These are phyloP conservation scores for Phytophthora citricola DNA, from an alignment of 352 stramenopile species.

Conservation along the genomic window DNA sequence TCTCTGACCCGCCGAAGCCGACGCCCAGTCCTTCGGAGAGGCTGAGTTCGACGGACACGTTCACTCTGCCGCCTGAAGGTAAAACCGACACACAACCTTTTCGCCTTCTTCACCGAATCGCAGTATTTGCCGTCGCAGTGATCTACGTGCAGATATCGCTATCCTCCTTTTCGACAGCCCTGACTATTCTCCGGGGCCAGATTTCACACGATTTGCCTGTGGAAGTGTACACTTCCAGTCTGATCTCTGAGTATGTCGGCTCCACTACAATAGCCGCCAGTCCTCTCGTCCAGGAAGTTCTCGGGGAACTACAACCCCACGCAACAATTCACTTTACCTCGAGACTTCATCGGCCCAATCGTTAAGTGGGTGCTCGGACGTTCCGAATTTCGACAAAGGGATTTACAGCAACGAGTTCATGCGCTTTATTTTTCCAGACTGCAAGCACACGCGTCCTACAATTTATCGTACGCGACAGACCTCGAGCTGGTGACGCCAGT, in stretches of 20 bases:
- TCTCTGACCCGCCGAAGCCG: conserved; percentile 5
- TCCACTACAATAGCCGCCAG: conserved; percentile 23
- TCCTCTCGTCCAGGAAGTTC: conserved; percentile 9
- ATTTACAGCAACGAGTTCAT: conserved; percentile 47
- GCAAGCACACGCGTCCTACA: conserved; percentile 40
- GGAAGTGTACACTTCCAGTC: conserved; percentile 10
- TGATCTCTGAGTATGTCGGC: conserved; percentile 44
- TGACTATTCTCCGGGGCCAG: conserved; percentile 20
- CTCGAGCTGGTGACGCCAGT: conserved; percentile 48
- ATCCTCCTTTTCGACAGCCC: conserved; percentile 24
- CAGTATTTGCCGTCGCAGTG: conserved; percentile 28
- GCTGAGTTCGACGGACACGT: background rate
- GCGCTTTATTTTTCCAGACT: conserved; percentile 28
- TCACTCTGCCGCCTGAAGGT: background rate
- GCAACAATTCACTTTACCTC: conserved; percentile 26
- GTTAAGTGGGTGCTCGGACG: conserved; percentile 7
- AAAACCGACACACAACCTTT: conserved; percentile 1
- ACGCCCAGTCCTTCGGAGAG: conserved; percentile 1
- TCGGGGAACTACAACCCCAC: conserved; percentile 35
- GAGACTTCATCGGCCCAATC: conserved; percentile 15
- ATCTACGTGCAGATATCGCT: conserved; percentile 38
- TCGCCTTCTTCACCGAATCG: conserved; percentile 20
- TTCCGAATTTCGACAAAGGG: conserved; percentile 4
- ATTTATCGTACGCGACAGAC: conserved; percentile 30
- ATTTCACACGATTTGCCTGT: conserved; percentile 24